A percentile compares a stretch with the other conserved stretches of the same genome.
Conservation (phyloP, 1,139 yeast species). For the Taphrina wiesneri region DNA sequence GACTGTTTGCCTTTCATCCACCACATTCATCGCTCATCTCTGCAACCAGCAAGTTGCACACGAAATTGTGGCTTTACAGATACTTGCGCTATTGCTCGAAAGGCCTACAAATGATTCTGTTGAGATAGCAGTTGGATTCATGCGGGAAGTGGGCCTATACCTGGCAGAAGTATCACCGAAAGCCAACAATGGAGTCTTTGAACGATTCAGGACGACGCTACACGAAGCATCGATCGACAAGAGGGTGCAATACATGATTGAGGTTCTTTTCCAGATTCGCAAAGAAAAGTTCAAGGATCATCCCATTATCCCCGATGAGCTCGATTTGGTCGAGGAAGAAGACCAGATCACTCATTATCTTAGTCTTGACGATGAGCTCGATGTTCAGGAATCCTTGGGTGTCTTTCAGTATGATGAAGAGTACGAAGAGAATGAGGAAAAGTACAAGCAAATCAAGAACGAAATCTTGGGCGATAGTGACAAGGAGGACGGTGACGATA, state of each 20-base stretch:
- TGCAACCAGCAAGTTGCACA: constrained; percentile 66
- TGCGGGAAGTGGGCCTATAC: constrained; percentile 52
- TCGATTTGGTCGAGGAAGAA: constrained; percentile 67
- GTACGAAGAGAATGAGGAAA: constrained; percentile 55
- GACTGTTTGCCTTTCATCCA: constrained; percentile 50
- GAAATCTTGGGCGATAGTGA: constrained; percentile 54
- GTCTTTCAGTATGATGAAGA: constrained; percentile 57
- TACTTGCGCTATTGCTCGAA: constrained; percentile 60
- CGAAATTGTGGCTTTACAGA: constrained; percentile 64
- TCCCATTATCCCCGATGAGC: constrained; percentile 50
- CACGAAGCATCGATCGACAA: constrained; percentile 57
- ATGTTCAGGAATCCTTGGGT: constrained; percentile 55
- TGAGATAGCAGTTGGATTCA: constrained; percentile 52
- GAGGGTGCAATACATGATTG: constrained; percentile 55
- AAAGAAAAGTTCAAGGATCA: constrained; percentile 53
- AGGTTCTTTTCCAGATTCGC: constrained; percentile 56
- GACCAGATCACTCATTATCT: constrained; percentile 63
- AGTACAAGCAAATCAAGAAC: constrained; percentile 48
- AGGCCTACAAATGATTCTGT: constrained; percentile 58
- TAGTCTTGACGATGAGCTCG: constrained; percentile 56
- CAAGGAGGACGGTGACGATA: constrained; percentile 44
- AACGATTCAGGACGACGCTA: constrained; percentile 60
- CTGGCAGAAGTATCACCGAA: constrained; percentile 50
- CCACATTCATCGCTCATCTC: constrained; percentile 61
- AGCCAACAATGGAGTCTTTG: constrained; percentile 59